Evolutionary conservation across 2,329 filamentous ascomycete species (phyloP).

Genomic region (Trichophyton rubrum): DNA sequence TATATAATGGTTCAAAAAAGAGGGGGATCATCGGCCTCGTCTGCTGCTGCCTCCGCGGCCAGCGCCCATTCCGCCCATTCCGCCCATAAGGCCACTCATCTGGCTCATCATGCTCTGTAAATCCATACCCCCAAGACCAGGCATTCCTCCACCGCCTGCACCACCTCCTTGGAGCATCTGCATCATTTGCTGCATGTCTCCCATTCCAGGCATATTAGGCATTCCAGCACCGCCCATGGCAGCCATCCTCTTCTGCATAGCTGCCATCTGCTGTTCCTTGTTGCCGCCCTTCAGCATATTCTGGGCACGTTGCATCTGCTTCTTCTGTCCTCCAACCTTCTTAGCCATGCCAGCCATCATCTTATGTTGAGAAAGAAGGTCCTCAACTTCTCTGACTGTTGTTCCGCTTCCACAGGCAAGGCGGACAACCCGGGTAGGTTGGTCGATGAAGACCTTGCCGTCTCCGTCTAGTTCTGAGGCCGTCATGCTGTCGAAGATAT

Average conservation of each 20-base stretch:
- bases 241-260: conserved; percentile 91
- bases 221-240: conserved; percentile 66
- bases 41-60: conserved; percentile 25
- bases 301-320: conserved; percentile 91
- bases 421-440: conserved; percentile 84
- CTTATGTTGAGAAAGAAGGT: conserved; percentile 89
- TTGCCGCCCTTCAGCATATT: conserved; percentile 82
- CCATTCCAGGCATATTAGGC: conserved; percentile 55
- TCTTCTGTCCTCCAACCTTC: conserved; percentile 96
- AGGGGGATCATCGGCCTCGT: conserved; percentile 9
- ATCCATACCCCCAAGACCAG: conserved; percentile 43
- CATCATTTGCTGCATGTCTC: conserved; percentile 83
- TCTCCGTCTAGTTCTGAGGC: conserved; percentile 90
- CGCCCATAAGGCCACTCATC: conserved; percentile 52
- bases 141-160: conserved; percentile 51
- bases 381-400: conserved; percentile 83
- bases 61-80: conserved; percentile 32
- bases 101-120: conserved; percentile 65
- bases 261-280: conserved; percentile 84
- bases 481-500: conserved; percentile 98
- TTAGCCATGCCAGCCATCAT: conserved; percentile 99
- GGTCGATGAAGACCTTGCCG: conserved; percentile 84
- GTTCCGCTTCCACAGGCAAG: conserved; percentile 85
- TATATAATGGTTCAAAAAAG: neutral
- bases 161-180: conserved; percentile 81